These are phyloP conservation scores for Calonectria crousiana DNA, from an alignment of 2,329 filamentous ascomycete genomes.

Conservation along the genomic window DNA sequence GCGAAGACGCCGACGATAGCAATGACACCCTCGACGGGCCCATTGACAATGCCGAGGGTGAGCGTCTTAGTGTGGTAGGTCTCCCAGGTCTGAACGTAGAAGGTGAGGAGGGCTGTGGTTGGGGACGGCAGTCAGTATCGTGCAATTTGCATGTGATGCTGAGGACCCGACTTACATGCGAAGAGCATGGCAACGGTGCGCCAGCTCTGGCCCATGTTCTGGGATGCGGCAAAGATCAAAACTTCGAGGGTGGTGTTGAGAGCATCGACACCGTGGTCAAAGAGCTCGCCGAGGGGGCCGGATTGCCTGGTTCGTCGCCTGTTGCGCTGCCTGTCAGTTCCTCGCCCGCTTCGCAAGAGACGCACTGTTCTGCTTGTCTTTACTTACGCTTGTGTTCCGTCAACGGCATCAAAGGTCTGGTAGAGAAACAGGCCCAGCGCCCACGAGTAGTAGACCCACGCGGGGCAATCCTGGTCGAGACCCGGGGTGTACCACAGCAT, in stretches of 20 bases:
- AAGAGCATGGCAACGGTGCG: slow-evolving; percentile 87
- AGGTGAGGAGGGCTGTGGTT: slow-evolving; percentile 83
- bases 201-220: slow-evolving; percentile 95
- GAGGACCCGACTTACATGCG: slow-evolving; percentile 69
- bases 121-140: neutral
- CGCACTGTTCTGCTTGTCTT: too few relatives aligned
- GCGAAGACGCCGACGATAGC: slow-evolving; percentile 86
- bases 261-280: slow-evolving; percentile 97
- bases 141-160: neutral
- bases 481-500: slow-evolving; percentile 97
- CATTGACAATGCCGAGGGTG: slow-evolving; percentile 91
- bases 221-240: slow-evolving; percentile 89
- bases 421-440: slow-evolving; percentile 91
- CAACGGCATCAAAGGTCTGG: slow-evolving; percentile 98
- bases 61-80: slow-evolving; percentile 98
- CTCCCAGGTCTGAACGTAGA: slow-evolving; percentile 99
- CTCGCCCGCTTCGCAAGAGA: neutral
- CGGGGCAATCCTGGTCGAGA: slow-evolving; percentile 91
- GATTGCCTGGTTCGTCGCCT: slow-evolving; percentile 91
- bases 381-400: slow-evolving; percentile 90
- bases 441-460: slow-evolving; percentile 96
- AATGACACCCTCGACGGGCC: slow-evolving; percentile 93
- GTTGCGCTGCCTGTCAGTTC: slow-evolving; percentile 4
- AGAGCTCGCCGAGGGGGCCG: slow-evolving; percentile 93
- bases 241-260: slow-evolving; percentile 96